Conservation (phyloP, 2,329 filamentous ascomycete genomes). For the Penicillium freii region DNA sequence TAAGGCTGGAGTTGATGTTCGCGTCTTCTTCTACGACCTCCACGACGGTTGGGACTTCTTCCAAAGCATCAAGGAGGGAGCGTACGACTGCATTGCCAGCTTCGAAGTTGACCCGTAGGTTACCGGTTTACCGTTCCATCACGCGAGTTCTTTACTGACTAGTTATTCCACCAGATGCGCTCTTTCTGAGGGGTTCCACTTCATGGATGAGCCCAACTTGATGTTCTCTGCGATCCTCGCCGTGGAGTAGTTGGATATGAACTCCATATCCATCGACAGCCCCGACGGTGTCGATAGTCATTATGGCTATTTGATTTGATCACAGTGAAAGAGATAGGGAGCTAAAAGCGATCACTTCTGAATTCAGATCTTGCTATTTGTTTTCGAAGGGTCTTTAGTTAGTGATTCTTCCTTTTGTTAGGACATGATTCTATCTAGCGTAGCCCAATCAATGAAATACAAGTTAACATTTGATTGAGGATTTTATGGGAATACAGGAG, state of each 20-base stretch:
- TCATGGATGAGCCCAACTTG: constrained; percentile 7
- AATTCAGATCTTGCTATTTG: not conserved
- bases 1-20: constrained; percentile 1
- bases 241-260: not conserved
- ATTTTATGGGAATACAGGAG: not conserved
- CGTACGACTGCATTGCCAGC: constrained; percentile 1
- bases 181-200: not conserved
- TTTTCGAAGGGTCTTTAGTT: not conserved
- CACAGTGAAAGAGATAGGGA: not conserved
- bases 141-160: not conserved
- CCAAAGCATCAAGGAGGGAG: constrained; percentile 1
- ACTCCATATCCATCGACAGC: not conserved
- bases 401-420: not conserved
- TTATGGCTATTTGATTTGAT: not conserved
- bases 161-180: not conserved
- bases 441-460: not conserved
- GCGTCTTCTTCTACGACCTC: constrained; percentile 14
- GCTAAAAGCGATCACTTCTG: not conserved
- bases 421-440: not conserved
- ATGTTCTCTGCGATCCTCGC: not conserved
- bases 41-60: constrained; percentile 9
- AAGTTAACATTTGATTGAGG: not conserved
- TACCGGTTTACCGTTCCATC: not conserved
- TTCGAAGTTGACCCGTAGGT: constrained; percentile 19
- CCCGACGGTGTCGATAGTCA: not conserved